These are phyloP conservation scores for Didymella pinodella DNA, from an alignment of 2,329 filamentous ascomycete species.

Conservation along the genomic window DNA sequence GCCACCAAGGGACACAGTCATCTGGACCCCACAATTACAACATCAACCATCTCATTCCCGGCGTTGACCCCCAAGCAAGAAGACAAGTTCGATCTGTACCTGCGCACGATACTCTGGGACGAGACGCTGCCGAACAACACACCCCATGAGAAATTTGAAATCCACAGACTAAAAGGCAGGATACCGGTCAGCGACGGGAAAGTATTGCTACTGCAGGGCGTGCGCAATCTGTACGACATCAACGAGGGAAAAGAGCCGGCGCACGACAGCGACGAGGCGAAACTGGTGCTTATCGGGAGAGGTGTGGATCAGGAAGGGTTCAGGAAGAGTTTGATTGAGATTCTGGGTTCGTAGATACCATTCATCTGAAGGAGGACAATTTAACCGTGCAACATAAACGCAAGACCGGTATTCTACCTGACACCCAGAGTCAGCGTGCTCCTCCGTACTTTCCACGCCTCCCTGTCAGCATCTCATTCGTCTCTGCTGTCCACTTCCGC, in stretches of 20 bases:
- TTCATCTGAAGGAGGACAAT: neutral
- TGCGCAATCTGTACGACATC: slow-evolving; percentile 92
- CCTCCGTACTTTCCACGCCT: no score
- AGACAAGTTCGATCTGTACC: slow-evolving; percentile 76
- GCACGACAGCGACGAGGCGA: slow-evolving; percentile 24
- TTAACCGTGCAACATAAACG: no score
- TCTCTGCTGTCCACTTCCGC: neutral
- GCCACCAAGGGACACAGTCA: slow-evolving; percentile 84
- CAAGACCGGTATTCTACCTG: no score
- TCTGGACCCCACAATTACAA: slow-evolving; percentile 90
- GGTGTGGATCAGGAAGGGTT: slow-evolving; percentile 36
- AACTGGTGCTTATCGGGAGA: slow-evolving; percentile 46
- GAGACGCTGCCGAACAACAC: slow-evolving; percentile 61
- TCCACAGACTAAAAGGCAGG: slow-evolving; percentile 88
- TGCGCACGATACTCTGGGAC: slow-evolving; percentile 87
- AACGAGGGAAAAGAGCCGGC: slow-evolving; percentile 61
- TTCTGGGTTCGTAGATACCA: neutral
- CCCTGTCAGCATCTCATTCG: neutral
- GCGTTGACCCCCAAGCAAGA: slow-evolving; percentile 66
- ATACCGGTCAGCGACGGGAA: slow-evolving; percentile 70
- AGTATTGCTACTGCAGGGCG: slow-evolving; percentile 84
- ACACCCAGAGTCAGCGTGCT: no score
- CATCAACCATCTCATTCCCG: slow-evolving; percentile 74
- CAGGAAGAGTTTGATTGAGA: slow-evolving; percentile 20
- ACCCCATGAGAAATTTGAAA: slow-evolving; percentile 66